Evolutionary conservation across 2,329 filamentous ascomycete genomes (phyloP), one percentile per base, ranked within the genome.

Genomic region (Nemania diffusa): DNA sequence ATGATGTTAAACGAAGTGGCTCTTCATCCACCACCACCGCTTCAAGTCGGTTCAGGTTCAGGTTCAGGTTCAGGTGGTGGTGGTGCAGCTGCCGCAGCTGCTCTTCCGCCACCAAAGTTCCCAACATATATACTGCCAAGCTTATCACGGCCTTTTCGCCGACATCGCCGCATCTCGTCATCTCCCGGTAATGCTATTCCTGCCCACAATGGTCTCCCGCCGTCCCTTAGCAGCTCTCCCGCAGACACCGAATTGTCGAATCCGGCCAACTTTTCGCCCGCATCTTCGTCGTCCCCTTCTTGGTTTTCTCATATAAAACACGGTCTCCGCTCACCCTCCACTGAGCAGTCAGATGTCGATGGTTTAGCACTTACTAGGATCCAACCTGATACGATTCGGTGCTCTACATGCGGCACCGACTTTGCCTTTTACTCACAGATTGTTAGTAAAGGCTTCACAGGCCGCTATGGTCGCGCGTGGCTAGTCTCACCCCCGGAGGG

Each of bases 361-460:
- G 63, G 57, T n/a, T 60, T 68, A 24, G 75, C 60, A 40, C 78
- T 89, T 6, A 72, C 79, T 20, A 83, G 82, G 64, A 76, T 78
- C 26, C 81, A 82, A 0, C 86, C 87, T 5, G 83, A 87, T 73
- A 88, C 85, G 1, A 79, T 91, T 57, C 84, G 87, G 70, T 91
- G 89, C 78, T 80, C 81, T 37, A 81, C 78, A 57, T 91, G 89
- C 80, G 82, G 86, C 13, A 81, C 84, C 62, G 87, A 91, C 76
- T 76, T 91, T n/a, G 88, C 87, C 20, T 87, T 88, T 73, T 76
- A 82, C 17, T 83, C 84, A 13, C 88, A 90, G 75, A 86, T 91
- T 67, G 83, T 91, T 44, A 88, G 84, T 69, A 90, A 90, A 75
- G 86, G 87, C 69, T 91, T 91, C 79, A 89, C 85, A 0, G 89